Base-by-base conservation (phyloP, 768 basidiomycete species). In the Crucibulum laeve region DNA sequence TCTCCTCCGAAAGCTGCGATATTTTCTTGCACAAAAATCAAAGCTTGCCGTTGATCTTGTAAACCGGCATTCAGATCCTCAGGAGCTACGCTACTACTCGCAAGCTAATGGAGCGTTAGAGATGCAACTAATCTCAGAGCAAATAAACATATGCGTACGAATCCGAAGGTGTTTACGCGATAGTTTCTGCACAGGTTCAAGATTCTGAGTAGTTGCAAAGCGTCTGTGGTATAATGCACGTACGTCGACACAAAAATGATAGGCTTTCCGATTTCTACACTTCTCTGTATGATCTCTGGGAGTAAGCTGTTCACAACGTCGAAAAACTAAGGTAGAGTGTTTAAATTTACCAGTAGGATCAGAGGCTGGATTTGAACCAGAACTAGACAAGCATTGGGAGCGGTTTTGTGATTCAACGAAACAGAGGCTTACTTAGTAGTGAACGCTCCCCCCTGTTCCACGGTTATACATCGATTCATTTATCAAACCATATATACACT, bases 1-100 rank as follows among this genome's bases (percentile, higher is more conserved):
- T 84, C 76, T 1, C 84, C 84, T 10, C 82, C 82, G 52, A 87
- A 87, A 2, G 70, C 69, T 3, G 64, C 71, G 14, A 86, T 78
- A 51, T 87, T 82, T n/a, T 80, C 64, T 47, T 83, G 74, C 0
- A 87, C 61, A 58, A 84, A 87, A 13, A 63, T 50, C 0, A 89
- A 59, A 0, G 82, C 81, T 24, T 69, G 63, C 1, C 70, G 63
- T 58, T 86, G 82, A 55, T 88, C 85, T 25, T 63, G 64, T 13
- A 85, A 60, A 11, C 83, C 83, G 2, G 70, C 70, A 48, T 84
- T 84, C 21, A 81, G 61, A 48, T 80, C 75, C 47, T 73, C 54
- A 0, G 74, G 59, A 1, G 64, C 58, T 4, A 78, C 66, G 41
- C 64, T 57, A 1, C 59, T 45, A 43, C 79, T 80, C 1, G 79